These are phyloP conservation scores for Cladorrhinum sp. DNA, from an alignment of 2,329 filamentous ascomycete genomes.

Conservation along the genomic window DNA sequence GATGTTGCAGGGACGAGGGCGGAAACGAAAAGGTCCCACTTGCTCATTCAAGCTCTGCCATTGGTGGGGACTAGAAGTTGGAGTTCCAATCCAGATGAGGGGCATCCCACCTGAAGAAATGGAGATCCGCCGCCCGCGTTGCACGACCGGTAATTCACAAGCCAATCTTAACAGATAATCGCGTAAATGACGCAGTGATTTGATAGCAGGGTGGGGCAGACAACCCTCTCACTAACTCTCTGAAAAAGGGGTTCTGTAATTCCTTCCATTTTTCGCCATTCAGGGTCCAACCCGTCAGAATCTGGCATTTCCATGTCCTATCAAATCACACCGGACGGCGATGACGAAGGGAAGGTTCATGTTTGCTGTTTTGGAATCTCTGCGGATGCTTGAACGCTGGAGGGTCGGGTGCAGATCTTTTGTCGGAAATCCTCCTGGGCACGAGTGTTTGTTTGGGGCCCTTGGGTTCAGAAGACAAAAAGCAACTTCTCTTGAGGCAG, in stretches of 20 bases:
- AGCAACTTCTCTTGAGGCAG: neutral
- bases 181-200: neutral
- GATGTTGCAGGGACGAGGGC: conserved; percentile 6
- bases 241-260: conserved; percentile 6
- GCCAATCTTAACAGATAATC: neutral
- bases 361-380: conserved; percentile 1
- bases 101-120: conserved; percentile 1
- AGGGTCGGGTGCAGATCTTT: neutral
- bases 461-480: too few relatives aligned
- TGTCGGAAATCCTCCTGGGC: neutral
- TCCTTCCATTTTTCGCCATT: neutral
- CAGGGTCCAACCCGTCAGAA: neutral
- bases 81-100: neutral
- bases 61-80: neutral
- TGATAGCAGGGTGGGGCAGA: neutral
- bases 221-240: neutral
- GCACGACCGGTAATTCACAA: neutral
- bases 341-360: neutral
- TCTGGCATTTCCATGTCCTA: neutral
- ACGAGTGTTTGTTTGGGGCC: neutral
- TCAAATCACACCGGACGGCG: neutral
- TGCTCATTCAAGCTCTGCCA: neutral
- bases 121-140: neutral
- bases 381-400: neutral
- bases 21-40: neutral